Conservation (phyloP, 495 filamentous ascomycete genomes). For the Xylaria flabelliformis region DNA sequence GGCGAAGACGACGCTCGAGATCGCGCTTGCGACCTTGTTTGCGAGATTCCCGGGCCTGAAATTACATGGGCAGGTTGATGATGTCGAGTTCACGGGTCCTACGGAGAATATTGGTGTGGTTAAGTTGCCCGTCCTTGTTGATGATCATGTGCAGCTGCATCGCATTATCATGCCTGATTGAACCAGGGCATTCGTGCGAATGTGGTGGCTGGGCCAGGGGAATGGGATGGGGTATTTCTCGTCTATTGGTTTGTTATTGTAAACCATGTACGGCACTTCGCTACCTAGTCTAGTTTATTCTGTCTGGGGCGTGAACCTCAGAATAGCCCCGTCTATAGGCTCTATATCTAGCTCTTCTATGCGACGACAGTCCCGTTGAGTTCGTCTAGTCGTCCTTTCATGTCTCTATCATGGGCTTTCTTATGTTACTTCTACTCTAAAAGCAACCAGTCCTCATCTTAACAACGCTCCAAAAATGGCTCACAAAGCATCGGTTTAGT, state of each 20-base stretch:
- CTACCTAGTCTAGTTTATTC: slow-evolving; percentile 4
- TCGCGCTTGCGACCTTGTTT: slow-evolving; percentile 44
- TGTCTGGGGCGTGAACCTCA: neutral
- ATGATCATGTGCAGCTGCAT: slow-evolving; percentile 18
- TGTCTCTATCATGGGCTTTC: neutral
- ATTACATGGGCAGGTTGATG: slow-evolving; percentile 43
- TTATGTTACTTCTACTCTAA: neutral
- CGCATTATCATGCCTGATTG: slow-evolving; percentile 1
- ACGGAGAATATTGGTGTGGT: slow-evolving; percentile 49
- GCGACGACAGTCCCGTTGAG: neutral
- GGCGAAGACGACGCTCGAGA: slow-evolving; percentile 42
- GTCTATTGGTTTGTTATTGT: neutral
- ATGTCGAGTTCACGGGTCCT: slow-evolving; percentile 46
- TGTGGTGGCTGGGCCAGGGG: neutral
- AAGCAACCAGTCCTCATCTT: neutral
- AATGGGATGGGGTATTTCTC: neutral
- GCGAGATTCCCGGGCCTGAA: slow-evolving; percentile 49
- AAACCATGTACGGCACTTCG: neutral
- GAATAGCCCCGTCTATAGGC: neutral
- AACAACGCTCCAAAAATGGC: neutral
- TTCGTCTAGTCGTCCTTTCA: neutral
- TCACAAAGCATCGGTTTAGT: neutral
- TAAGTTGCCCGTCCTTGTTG: slow-evolving; percentile 39
- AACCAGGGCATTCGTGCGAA: neutral
- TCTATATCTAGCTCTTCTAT: slow-evolving; percentile 7